phyloP scores from a whole-genome alignment of 495 filamentous ascomycete species.

The Melanomma pulvis-pyrius region DNA sequence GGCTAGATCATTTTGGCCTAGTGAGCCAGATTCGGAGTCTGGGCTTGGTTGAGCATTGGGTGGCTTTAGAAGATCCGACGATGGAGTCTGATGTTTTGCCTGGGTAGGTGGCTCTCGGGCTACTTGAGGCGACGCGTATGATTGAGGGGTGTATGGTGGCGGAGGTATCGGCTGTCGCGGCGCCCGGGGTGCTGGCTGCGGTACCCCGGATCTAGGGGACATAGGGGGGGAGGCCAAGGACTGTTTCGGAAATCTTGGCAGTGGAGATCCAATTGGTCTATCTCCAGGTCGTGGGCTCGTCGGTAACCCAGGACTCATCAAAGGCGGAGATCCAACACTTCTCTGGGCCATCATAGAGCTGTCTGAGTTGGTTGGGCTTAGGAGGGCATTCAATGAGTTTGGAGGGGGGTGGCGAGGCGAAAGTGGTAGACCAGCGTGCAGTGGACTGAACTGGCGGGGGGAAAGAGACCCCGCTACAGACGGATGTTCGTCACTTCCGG shows the following conservation, averaged over 20 bases:
- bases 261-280: constrained; percentile 69
- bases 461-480: constrained; percentile 19
- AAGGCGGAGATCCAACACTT: constrained; percentile 51
- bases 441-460: constrained; percentile 24
- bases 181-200: constrained; percentile 73
- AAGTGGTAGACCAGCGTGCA: constrained; percentile 28
- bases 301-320: constrained; percentile 86
- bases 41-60: constrained; percentile 41
- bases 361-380: constrained; percentile 40
- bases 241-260: constrained; percentile 66
- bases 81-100: constrained; percentile 24
- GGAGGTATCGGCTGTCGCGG: constrained; percentile 68
- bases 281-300: constrained; percentile 86
- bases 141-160: constrained; percentile 62
- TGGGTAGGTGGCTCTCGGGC: constrained; percentile 35
- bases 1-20: constrained; percentile 45
- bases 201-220: constrained; percentile 60
- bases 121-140: constrained; percentile 55
- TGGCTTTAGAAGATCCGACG: constrained; percentile 34
- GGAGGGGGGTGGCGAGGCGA: constrained; percentile 37
- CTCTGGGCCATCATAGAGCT: constrained; percentile 40
- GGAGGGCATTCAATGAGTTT: constrained; percentile 37
- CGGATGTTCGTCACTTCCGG: constrained; percentile 10
- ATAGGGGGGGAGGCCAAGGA: constrained; percentile 63
- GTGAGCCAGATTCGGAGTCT: constrained; percentile 44